phyloP scores from a whole-genome alignment of 208 protist genomes.

The Giardia duodenalis region DNA sequence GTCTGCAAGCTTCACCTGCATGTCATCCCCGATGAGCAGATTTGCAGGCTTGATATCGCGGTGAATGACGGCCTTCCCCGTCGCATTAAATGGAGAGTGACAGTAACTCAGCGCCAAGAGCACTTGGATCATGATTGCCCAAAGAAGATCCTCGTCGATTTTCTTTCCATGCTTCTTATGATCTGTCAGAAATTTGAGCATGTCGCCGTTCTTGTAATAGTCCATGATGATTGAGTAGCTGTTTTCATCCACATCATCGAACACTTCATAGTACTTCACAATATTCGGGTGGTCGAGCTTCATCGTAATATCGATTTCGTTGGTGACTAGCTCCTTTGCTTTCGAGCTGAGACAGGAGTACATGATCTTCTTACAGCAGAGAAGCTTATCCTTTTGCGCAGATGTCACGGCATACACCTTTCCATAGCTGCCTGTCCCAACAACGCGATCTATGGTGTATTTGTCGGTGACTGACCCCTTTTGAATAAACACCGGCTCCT shows the following conservation, averaged over 20 bases:
- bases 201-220: neutral
- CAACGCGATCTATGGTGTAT: neutral
- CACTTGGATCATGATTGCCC: neutral
- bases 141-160: neutral
- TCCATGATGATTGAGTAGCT: neutral
- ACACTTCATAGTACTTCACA: neutral
- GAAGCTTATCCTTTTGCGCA: neutral
- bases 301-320: neutral
- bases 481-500: too few relatives aligned
- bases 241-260: neutral
- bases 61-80: neutral
- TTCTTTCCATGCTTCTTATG: neutral
- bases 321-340: neutral
- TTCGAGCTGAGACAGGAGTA: neutral
- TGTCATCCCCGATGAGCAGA: neutral
- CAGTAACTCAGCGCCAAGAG: neutral
- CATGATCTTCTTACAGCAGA: neutral
- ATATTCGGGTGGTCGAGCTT: neutral
- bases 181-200: neutral
- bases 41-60: neutral
- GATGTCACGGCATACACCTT: neutral
- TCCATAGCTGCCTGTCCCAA: neutral
- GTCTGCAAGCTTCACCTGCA: neutral
- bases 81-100: neutral
- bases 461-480: neutral